Evolutionary conservation across 1,284 basidiomycete genomes (phyloP).

Genomic region (Leccinum huronense): DNA sequence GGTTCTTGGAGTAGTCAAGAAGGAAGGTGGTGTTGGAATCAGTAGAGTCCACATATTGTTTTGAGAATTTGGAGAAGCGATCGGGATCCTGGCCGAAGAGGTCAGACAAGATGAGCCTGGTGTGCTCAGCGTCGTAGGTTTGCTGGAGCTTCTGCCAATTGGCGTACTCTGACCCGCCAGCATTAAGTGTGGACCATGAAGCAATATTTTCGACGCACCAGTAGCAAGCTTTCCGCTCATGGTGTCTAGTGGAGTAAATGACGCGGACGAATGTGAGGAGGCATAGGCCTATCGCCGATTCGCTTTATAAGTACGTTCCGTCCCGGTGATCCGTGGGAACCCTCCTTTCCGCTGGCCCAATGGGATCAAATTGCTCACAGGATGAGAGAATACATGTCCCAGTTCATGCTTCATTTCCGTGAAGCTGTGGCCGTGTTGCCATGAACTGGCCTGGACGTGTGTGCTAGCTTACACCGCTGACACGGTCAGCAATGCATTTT

Average conservation of each 20-base stretch:
- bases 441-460: conserved; percentile 8
- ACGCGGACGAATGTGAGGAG: conserved; percentile 9
- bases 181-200: conserved; percentile 1
- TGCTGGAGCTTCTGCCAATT: conserved; percentile 91
- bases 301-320: conserved; percentile 10
- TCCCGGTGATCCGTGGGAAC: conserved; percentile 27
- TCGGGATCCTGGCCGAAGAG: conserved; percentile 87
- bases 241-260: conserved; percentile 13
- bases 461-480: conserved; percentile 16
- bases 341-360: conserved; percentile 2
- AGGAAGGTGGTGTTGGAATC: conserved; percentile 78
- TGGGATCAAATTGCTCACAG: conserved; percentile 18
- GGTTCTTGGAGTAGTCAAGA: conserved; percentile 96
- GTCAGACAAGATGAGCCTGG: conserved; percentile 82
- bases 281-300: neutral
- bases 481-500: neutral
- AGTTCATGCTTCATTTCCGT: neutral
- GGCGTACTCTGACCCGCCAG: conserved; percentile 62
- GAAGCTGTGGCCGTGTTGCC: conserved; percentile 5
- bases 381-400: conserved; percentile 22
- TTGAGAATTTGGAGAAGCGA: conserved; percentile 86
- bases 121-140: conserved; percentile 75
- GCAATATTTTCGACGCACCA: conserved; percentile 34
- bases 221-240: conserved; percentile 58
- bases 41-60: conserved; percentile 67